Percentiles rank a stretch among this genome's conserved stretches.
Conservation (phyloP, 176 grass and related monocot genomes). For the Rhynchospora tenuis region DNA sequence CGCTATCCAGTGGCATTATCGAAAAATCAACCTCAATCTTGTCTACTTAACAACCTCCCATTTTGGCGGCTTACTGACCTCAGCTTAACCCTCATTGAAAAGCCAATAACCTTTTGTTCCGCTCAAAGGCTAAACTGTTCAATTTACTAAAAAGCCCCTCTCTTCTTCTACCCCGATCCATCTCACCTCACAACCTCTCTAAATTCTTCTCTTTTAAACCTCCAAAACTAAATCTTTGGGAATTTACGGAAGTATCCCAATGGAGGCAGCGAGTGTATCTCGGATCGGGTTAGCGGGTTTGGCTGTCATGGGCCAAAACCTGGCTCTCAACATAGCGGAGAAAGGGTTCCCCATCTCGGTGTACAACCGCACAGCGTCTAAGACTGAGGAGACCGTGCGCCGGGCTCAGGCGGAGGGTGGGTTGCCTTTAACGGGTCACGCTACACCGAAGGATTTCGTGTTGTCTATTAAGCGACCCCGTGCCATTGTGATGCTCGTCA, state of each 20-base stretch:
- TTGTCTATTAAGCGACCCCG: conserved; percentile 56
- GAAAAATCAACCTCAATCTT: neutral
- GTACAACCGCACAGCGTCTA: conserved; percentile 77
- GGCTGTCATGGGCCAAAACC: conserved; percentile 87
- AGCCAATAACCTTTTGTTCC: neutral
- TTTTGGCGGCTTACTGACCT: no score
- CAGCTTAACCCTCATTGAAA: neutral
- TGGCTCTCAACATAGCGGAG: conserved; percentile 85
- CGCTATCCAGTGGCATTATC: neutral
- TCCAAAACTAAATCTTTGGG: neutral
- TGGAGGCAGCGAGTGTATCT: conserved; percentile 14
- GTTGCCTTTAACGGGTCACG: conserved; percentile 56
- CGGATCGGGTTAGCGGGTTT: conserved; percentile 71
- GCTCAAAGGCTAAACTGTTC: neutral
- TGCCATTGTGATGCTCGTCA: conserved; percentile 63
- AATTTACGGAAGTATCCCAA: neutral
- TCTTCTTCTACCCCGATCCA: neutral
- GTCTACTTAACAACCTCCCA: no score
- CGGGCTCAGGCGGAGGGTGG: conserved; percentile 48
- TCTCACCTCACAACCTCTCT: neutral
- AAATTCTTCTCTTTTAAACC: neutral
- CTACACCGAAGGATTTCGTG: conserved; percentile 54
- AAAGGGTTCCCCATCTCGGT: conserved; percentile 83
- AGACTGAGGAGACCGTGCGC: conserved; percentile 59
- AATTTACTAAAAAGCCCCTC: neutral